A percentile compares a stretch with the other conserved stretches of the same genome.
These are phyloP conservation scores for Oryza punctata DNA, from an alignment of 176 grass and related monocot genomes.

Conservation along the genomic window DNA sequence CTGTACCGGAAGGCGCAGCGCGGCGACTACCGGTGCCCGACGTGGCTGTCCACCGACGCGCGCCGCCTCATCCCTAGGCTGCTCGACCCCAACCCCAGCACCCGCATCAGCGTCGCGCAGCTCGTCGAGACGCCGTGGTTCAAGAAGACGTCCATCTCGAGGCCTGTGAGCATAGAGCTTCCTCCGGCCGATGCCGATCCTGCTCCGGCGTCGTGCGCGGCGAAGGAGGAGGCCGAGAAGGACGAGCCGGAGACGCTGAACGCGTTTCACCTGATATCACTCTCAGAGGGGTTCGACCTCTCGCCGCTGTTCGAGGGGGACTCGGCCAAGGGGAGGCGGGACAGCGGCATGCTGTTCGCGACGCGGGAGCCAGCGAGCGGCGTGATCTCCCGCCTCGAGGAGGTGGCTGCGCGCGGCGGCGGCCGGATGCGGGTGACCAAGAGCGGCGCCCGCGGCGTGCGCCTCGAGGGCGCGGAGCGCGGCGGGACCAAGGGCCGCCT, in stretches of 20 bases:
- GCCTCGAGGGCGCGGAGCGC: slow-evolving; percentile 75
- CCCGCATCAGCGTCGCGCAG: slow-evolving; percentile 75
- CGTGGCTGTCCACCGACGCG: slow-evolving; percentile 84
- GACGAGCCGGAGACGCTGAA: slow-evolving; percentile 56
- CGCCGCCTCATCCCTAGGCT: slow-evolving; percentile 60
- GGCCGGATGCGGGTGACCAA: slow-evolving; percentile 70
- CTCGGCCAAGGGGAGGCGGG: slow-evolving; percentile 17
- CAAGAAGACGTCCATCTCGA: slow-evolving; percentile 47
- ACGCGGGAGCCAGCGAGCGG: slow-evolving; percentile 65
- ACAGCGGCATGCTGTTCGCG: slow-evolving; percentile 66
- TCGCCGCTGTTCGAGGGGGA: slow-evolving; percentile 82
- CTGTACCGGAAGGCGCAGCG: slow-evolving; percentile 85
- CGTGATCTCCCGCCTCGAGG: slow-evolving; percentile 74
- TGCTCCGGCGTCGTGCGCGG: background rate
- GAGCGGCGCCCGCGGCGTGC: slow-evolving; percentile 70
- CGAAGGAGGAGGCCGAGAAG: slow-evolving; percentile 31
- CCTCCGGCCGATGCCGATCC: slow-evolving; percentile 35
- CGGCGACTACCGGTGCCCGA: slow-evolving; percentile 79
- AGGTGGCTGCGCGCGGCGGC: slow-evolving; percentile 63
- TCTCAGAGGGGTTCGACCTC: slow-evolving; percentile 82
- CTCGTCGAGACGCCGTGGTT: slow-evolving; percentile 90
- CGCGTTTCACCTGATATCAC: slow-evolving; percentile 93
- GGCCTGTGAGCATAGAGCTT: slow-evolving; percentile 27
- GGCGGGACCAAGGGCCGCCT: slow-evolving; percentile 78
- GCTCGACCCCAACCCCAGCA: slow-evolving; percentile 78